Evolutionary conservation across 2,329 filamentous ascomycete genomes (phyloP).

Genomic region (Aspergillus sp.): DNA sequence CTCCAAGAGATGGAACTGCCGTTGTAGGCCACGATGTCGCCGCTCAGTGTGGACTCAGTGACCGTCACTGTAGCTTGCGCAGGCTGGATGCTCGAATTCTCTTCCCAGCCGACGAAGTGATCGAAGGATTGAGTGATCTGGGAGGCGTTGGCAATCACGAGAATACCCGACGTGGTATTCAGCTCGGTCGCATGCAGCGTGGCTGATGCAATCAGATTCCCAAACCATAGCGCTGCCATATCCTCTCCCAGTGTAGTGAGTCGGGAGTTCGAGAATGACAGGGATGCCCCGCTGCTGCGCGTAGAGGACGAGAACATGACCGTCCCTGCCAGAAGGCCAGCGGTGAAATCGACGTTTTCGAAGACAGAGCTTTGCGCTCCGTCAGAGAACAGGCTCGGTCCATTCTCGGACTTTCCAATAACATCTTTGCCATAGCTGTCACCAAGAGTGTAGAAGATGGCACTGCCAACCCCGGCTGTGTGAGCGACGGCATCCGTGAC

Average conservation of each 20-base stretch:
- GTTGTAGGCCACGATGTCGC: constrained; percentile 38
- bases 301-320: constrained; percentile 24
- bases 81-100: constrained; percentile 29
- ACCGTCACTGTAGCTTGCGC: constrained; percentile 29
- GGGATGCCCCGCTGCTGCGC: constrained; percentile 21
- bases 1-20: constrained; percentile 21
- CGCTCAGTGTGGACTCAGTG: constrained; percentile 26
- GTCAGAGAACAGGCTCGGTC: constrained; percentile 30
- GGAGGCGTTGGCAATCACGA: constrained; percentile 27
- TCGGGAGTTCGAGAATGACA: constrained; percentile 26
- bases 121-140: constrained; percentile 39
- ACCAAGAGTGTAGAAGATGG: constrained; percentile 35
- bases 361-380: constrained; percentile 18
- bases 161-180: constrained; percentile 22
- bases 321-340: constrained; percentile 32
- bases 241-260: constrained; percentile 21
- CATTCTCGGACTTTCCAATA: constrained; percentile 23
- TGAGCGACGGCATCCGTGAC: constrained; percentile 33
- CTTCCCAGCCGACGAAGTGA: constrained; percentile 32
- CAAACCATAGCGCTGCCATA: constrained; percentile 36
- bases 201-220: constrained; percentile 28
- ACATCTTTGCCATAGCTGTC: constrained; percentile 30
- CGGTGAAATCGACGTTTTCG: constrained; percentile 23
- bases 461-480: constrained; percentile 33
- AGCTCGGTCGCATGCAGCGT: constrained; percentile 16